phyloP scores from a whole-genome alignment of 495 filamentous ascomycete genomes.

The Aspergillus baeticus region DNA sequence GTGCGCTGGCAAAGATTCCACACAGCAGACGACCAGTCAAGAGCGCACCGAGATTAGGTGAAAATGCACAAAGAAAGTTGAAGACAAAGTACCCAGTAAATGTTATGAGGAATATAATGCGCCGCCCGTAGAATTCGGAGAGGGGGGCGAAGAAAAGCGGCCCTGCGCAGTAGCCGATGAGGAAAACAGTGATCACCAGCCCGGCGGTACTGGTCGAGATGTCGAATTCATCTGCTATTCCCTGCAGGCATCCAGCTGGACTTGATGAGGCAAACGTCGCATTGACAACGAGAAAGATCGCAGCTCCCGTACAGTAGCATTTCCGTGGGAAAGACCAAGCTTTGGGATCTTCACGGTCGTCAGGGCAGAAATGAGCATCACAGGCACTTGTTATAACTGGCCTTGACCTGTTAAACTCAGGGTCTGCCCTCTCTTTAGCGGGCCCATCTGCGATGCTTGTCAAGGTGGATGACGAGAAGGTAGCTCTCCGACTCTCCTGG shows the following conservation, averaged over 20 bases:
- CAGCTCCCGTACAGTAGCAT: too few species aligned
- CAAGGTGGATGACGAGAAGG: too few species aligned
- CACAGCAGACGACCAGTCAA: constrained; percentile 66
- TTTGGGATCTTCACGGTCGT: too few species aligned
- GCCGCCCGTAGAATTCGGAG: constrained; percentile 61
- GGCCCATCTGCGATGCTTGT: too few species aligned
- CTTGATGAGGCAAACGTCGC: neutral
- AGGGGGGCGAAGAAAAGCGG: constrained; percentile 36
- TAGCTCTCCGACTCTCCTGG: too few species aligned
- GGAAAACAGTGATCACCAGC: neutral
- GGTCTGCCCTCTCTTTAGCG: too few species aligned
- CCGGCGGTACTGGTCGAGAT: neutral
- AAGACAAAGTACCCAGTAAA: constrained; percentile 56
- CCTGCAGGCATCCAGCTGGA: neutral
- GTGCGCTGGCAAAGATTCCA: constrained; percentile 61
- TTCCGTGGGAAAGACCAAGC: too few species aligned
- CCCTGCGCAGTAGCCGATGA: constrained; percentile 1
- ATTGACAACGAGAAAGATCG: neutral
- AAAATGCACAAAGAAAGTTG: constrained; percentile 54
- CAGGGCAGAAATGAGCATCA: too few species aligned
- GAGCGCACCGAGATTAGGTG: constrained; percentile 57
- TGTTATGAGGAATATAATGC: constrained; percentile 57
- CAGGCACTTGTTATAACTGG: too few species aligned
- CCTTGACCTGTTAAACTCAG: too few species aligned
- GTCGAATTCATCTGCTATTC: neutral